Conservation (phyloP, 495 filamentous ascomycete species). For the Tuber calosporum region DNA sequence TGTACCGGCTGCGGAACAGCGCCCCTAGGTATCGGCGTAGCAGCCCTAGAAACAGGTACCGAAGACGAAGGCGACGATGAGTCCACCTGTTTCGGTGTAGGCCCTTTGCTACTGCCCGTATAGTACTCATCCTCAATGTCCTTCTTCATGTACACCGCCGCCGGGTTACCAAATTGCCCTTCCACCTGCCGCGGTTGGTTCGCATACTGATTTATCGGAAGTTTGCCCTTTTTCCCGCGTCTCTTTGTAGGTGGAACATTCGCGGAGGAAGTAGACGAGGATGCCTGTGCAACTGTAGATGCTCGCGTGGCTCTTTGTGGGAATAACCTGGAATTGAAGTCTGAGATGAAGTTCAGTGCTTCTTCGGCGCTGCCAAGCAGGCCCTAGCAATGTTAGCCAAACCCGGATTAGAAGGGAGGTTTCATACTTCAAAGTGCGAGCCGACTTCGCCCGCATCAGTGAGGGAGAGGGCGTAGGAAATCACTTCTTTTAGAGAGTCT, state of each 20-base stretch:
- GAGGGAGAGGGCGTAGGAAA: slow-evolving; percentile 67
- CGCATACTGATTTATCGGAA: slow-evolving; percentile 20
- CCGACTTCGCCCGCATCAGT: slow-evolving; percentile 64
- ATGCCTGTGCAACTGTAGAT: slow-evolving; percentile 24
- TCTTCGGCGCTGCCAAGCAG: slow-evolving; percentile 80
- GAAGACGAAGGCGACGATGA: background rate
- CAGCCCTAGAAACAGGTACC: background rate
- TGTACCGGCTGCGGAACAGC: slow-evolving; percentile 49
- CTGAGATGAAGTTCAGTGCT: slow-evolving; percentile 82
- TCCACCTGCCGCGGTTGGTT: slow-evolving; percentile 36
- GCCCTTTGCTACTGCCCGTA: slow-evolving; percentile 24
- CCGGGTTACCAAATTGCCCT: slow-evolving; percentile 35
- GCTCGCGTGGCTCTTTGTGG: slow-evolving; percentile 35
- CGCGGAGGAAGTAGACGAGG: slow-evolving; percentile 16
- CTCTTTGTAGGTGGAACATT: slow-evolving; percentile 17
- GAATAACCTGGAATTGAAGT: slow-evolving; percentile 65
- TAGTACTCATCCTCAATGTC: slow-evolving; percentile 37
- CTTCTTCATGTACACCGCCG: slow-evolving; percentile 35
- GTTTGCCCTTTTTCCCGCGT: slow-evolving; percentile 20
- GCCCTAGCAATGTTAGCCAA: slow-evolving; percentile 45
- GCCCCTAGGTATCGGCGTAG: background rate
- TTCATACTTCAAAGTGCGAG: slow-evolving; percentile 61
- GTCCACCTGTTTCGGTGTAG: slow-evolving; percentile 30
- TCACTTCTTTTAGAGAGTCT: slow-evolving; percentile 68
- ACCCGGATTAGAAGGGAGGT: background rate